Evolutionary conservation across 176 grass and related monocot genomes (phyloP), one percentile per base, ranked within the genome.

Genomic region (Puccinellia tenuiflora): DNA sequence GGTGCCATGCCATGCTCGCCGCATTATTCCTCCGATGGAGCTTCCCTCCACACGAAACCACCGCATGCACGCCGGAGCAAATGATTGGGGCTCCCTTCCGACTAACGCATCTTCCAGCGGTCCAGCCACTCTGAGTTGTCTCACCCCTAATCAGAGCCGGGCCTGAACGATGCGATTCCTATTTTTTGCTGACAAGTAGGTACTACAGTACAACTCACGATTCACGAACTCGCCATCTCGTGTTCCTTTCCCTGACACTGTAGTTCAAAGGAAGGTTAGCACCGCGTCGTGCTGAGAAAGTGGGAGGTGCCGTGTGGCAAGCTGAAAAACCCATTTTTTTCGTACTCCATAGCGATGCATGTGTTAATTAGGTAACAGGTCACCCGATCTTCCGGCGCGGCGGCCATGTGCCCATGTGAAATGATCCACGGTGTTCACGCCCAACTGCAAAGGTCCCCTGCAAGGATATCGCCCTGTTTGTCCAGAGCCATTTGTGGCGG

Each of bases 31-130:
- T 86, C 79, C 76, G 2, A 60, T 14, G 11, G 75, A 87, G 64
- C 87, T 90, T 94, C 92, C n/a, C 72, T 75, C 35, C 73, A 76
- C 86, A 85, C 84, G 87, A 78, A n/a, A 87, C 88, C 68, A 46
- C 68, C 56, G 2, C 65, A 40, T 20, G n/a, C 52, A 68, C 55
- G 60, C 26, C 1, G 14, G 56, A 0, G n/a, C 55, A 51, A 64
- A 86, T 79, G 79, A 86, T 79, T 90, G 79, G 26, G 12, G 43
- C 34, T 86, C 47, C 75, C 85, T 87, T 90, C 76, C 29, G 20
- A 61, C 50, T 76, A 79, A 87, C 85, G 75, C 80, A 87, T 79
- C 51, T 24, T 33, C 60, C 60, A 1, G 17, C 26, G 30, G 34
- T 68, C 45, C 45, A 74, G 71, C 45, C 45, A 65, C 47, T 0